Percentiles rank a stretch among this genome's conserved stretches.
phyloP scores from a whole-genome alignment of 768 basidiomycete genomes.

The Auriculariales sp. region DNA sequence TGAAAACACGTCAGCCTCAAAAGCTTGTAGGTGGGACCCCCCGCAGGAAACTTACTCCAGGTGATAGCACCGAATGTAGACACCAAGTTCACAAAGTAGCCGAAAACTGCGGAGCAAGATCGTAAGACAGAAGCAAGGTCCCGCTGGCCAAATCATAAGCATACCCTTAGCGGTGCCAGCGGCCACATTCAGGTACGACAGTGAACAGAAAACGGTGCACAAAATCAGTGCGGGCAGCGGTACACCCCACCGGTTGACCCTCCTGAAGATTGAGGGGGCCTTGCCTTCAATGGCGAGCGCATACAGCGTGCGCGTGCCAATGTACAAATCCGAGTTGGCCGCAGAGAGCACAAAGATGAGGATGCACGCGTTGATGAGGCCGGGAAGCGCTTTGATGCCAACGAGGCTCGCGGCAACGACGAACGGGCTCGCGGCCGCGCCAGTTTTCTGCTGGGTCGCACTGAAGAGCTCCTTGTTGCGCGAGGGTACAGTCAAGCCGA shows the following conservation, averaged over 20 bases:
- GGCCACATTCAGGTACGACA: conserved; percentile 44
- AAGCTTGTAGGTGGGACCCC: not conserved
- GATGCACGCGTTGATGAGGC: conserved; percentile 52
- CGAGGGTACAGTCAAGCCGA: conserved; percentile 56
- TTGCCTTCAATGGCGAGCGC: conserved; percentile 32
- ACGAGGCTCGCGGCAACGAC: conserved; percentile 35
- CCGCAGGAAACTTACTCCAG: conserved; percentile 13
- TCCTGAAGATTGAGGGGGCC: conserved; percentile 26
- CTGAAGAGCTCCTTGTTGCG: conserved; percentile 30
- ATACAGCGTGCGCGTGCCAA: conserved; percentile 32
- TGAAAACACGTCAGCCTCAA: not conserved
- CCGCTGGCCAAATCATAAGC: conserved; percentile 1
- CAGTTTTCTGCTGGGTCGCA: conserved; percentile 23
- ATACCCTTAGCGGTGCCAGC: conserved; percentile 36
- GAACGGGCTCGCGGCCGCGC: conserved; percentile 51
- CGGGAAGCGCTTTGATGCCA: conserved; percentile 42
- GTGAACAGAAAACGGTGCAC: conserved; percentile 37
- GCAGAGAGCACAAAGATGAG: conserved; percentile 41
- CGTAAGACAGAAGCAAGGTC: not conserved
- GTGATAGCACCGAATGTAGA: conserved; percentile 26
- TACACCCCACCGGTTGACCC: conserved; percentile 18
- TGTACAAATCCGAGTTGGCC: conserved; percentile 49
- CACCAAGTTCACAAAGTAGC: conserved; percentile 26
- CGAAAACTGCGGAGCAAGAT: conserved; percentile 18
- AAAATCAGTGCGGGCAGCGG: conserved; percentile 29